phyloP scores from a whole-genome alignment of 139 green algal species.

The Closterium sp. region DNA sequence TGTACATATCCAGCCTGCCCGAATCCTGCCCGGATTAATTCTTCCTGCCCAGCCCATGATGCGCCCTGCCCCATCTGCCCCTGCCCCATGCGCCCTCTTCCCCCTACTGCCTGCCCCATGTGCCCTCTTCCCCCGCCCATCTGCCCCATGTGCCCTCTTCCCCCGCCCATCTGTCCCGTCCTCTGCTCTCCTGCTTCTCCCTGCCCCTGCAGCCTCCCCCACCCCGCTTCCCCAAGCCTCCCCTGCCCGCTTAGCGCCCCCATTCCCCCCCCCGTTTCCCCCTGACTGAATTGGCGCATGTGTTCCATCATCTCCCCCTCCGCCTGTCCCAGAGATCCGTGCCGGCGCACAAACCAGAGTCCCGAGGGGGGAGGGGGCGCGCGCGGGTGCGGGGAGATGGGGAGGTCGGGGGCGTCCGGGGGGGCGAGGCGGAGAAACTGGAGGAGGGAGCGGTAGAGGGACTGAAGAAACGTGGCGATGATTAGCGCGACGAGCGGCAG shows the following conservation, averaged over 20 bases:
- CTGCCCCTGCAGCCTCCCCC: not conserved
- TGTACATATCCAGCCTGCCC: not conserved
- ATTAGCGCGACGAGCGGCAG: not conserved
- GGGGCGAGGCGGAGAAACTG: not conserved
- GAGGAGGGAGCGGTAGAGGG: not conserved
- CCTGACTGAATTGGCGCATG: not conserved
- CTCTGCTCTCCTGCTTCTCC: not conserved
- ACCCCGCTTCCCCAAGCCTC: not conserved
- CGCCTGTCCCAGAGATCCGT: not conserved
- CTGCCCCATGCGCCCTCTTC: not conserved
- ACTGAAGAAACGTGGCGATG: not conserved
- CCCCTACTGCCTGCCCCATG: not conserved
- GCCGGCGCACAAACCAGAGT: not conserved
- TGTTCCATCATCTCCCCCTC: not conserved
- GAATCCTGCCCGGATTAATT: not conserved
- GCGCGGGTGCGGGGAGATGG: not conserved
- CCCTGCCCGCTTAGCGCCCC: not conserved
- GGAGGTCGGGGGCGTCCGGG: not conserved
- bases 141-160: not conserved
- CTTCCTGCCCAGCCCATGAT: not conserved
- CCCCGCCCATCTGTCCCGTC: not conserved
- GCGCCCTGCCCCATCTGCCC: not conserved
- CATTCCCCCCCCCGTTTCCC: not conserved
- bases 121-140: too few species aligned
- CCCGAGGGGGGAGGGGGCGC: not conserved